Base-by-base conservation (phyloP, 768 basidiomycete genomes). In the Tulasnella sp. region DNA sequence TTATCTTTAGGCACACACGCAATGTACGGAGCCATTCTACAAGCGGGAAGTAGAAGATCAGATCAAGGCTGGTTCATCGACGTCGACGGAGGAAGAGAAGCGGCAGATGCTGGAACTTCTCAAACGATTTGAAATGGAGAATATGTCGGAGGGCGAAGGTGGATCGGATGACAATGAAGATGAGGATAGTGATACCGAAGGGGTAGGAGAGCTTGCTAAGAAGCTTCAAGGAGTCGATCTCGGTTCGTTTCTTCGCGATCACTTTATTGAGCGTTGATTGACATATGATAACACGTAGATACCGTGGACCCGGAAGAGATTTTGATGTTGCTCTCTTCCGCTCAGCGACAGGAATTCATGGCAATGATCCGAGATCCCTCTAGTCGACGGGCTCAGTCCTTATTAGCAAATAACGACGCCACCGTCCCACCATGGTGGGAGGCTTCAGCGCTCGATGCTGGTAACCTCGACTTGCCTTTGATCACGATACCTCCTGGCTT, bases 1-100 rank as follows among this genome's bases (percentile, higher is more conserved):
- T 48, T 56, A 55, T 17, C 13, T 38, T 11, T 74, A 76, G 87
- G 67, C 73, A 50, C 89, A 92, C 70, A 73, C 76, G 2, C 77
- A 79, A 68, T 92, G 89, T 73, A 89, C 88, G 24, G 90, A 92
- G 69, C 72, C 75, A 0, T 93, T 93, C 69, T 91, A 90, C 70
- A 81, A 81, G 64, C 82, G 81, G 53, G 84, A 88, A 67, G 70
- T 92, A 3, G 81, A 86, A 64, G 69, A 70, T 1, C 81, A 85
- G 48, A 84, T 88, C 55, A 76, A 75, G 42, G 67, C 77, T 0
- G 76, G 74, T 32, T 76, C 83, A 3, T 78, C 81, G 3, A 81
- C 78, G 65, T 74, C 77, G 2, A 70, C 73, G 0, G 73, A 79
- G 60, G 87, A 92, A 66, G 75, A 81, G 45, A 68, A 71, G 48